Base-by-base conservation (phyloP, 768 basidiomycete genomes). In the Mycena filopes region DNA sequence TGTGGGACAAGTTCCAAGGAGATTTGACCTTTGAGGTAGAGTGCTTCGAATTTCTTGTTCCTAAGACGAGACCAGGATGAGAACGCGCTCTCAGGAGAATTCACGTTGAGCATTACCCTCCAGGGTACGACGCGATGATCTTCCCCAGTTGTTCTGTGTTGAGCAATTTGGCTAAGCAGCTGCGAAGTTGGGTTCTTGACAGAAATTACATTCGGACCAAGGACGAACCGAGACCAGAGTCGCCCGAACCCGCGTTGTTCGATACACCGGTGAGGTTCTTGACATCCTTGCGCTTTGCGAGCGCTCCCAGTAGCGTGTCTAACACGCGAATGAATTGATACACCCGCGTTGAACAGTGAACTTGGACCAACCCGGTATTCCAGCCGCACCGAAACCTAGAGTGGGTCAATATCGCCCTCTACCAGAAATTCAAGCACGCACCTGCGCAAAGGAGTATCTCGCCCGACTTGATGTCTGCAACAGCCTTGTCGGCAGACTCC, bases 1-100 rank as follows among this genome's bases (percentile, higher is more conserved):
- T 98, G 95, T 4, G 96, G 95, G 28, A 94, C 93, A 23, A 97
- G 89, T 72, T 97, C 95, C 38, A 96, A 80, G 11, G 91, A 89
- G 63, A 97, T 90, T 68, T 90, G 78, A 57, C 95, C 95, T 15
- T 85, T 83, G 54, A 97, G 86, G 78, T 94, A 98, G 63, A 90
- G 80, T 15, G 84, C 77, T 77, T 96, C 95, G 61, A 96, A 96
- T 63, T 87, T 85, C 80, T 96, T 95, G 80, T 95, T 95, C 64
- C 93, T 94, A 72, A 49, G 25, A 31, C 36, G 11, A 36, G 31
- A 43, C 50, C 18, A 33, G n/a, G 60, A 55, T 46, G 66, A 55
- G 18, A 23, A 50, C 31, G n/a, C n/a, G n/a, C n/a, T n/a, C n/a
- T n/a, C n/a, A 28, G 28, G 36, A 47, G 56, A 57, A 51, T 6